These are phyloP conservation scores for Carex cristatella DNA, from an alignment of 176 grass and related monocot genomes.

Conservation along the genomic window DNA sequence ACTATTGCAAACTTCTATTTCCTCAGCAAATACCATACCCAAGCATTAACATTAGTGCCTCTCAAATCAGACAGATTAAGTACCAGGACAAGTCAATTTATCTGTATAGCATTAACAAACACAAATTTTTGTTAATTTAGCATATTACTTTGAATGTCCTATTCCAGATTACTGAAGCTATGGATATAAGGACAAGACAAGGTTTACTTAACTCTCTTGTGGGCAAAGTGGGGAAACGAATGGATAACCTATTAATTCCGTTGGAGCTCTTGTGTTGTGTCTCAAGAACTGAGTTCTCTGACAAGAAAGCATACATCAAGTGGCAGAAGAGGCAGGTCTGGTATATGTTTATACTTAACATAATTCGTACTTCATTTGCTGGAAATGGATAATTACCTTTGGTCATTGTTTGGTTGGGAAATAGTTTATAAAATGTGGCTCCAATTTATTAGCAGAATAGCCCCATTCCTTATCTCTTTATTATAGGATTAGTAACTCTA, in stretches of 20 bases:
- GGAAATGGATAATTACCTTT: neutral
- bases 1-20: no score
- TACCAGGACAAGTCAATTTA: neutral
- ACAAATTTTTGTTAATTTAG: neutral
- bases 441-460: neutral
- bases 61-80: neutral
- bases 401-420: conserved; percentile 4
- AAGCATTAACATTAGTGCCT: neutral
- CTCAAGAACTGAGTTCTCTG: conserved; percentile 92
- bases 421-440: neutral
- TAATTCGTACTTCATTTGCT: neutral
- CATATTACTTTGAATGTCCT: conserved; percentile 20
- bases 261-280: conserved; percentile 91
- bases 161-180: conserved; percentile 78
- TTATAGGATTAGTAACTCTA: neutral
- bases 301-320: conserved; percentile 96
- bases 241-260: conserved; percentile 97
- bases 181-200: conserved; percentile 97
- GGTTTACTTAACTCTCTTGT: conserved; percentile 95
- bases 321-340: conserved; percentile 99
- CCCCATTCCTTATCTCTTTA: neutral
- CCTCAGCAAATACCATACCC: no score
- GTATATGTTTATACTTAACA: neutral
- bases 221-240: conserved; percentile 90
- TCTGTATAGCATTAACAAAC: neutral